These are phyloP conservation scores for Rhodofomes roseus DNA, from an alignment of 1,284 basidiomycete genomes.

Conservation along the genomic window DNA sequence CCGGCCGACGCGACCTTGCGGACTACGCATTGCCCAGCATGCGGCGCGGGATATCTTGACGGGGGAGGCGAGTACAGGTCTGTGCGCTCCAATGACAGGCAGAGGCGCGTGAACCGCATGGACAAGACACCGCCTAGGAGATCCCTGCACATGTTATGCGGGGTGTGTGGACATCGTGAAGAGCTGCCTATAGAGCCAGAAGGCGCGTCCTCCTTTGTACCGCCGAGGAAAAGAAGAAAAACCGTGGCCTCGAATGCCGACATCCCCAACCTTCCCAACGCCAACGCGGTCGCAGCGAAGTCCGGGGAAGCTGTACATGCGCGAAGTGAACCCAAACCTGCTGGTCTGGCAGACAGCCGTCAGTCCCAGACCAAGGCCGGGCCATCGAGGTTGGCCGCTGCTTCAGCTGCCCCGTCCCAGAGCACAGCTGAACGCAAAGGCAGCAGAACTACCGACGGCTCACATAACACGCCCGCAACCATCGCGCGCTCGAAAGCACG, in stretches of 20 bases:
- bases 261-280: not conserved
- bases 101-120: slow-evolving; percentile 6
- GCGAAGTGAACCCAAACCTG: not conserved
- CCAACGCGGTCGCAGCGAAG: not conserved
- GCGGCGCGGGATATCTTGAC: slow-evolving; percentile 42
- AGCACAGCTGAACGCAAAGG: not conserved
- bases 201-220: slow-evolving; percentile 13
- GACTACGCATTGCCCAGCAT: slow-evolving; percentile 43
- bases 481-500: slow-evolving; percentile 25
- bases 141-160: slow-evolving; percentile 22
- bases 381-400: not conserved
- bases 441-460: not conserved
- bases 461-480: not conserved
- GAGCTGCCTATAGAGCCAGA: slow-evolving; percentile 17
- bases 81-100: slow-evolving; percentile 14
- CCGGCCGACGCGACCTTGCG: slow-evolving; percentile 24
- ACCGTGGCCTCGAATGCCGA: slow-evolving; percentile 10
- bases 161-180: slow-evolving; percentile 19
- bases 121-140: slow-evolving; percentile 7
- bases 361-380: not conserved
- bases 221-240: slow-evolving; percentile 10
- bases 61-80: slow-evolving; percentile 24
- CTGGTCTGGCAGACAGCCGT: not conserved
- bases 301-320: not conserved
- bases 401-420: not conserved